Percentiles rank a stretch among this genome's conserved stretches.
phyloP scores from a whole-genome alignment of 371 early-diverging fungal species.

The Apophysomyces sp. region DNA sequence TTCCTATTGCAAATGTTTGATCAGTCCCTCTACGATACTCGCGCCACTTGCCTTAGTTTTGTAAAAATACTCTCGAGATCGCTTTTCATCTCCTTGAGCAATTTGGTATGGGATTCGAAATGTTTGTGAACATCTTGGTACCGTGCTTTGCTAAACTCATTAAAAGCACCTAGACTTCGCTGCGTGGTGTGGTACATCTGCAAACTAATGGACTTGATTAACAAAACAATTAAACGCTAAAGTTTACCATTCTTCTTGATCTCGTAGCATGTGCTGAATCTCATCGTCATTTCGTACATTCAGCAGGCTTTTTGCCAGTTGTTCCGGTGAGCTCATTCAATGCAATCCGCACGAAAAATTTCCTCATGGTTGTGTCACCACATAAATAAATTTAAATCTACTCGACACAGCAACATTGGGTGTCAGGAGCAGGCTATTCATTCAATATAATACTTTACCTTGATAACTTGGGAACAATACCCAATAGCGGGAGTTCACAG shows the following conservation, averaged over 20 bases:
- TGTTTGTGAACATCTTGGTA: slow-evolving; percentile 43
- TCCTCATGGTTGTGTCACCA: too few species aligned
- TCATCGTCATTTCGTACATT: not conserved
- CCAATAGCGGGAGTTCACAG: too few species aligned
- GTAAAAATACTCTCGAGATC: slow-evolving; percentile 42
- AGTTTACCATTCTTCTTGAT: not conserved
- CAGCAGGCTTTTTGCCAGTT: not conserved
- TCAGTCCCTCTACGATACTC: not conserved
- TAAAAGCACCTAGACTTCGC: slow-evolving; percentile 38
- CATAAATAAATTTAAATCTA: too few species aligned
- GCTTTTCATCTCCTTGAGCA: slow-evolving; percentile 36
- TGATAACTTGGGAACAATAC: too few species aligned
- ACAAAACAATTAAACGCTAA: not conserved
- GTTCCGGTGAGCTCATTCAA: not conserved
- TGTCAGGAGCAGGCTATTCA: too few species aligned
- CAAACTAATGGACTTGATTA: slow-evolving; percentile 12
- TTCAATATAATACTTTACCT: too few species aligned
- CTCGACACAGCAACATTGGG: too few species aligned
- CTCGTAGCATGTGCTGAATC: not conserved
- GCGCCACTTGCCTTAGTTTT: slow-evolving; percentile 25
- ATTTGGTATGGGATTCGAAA: slow-evolving; percentile 40
- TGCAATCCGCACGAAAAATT: too few species aligned
- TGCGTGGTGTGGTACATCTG: slow-evolving; percentile 23
- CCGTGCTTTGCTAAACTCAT: slow-evolving; percentile 46
- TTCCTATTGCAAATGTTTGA: slow-evolving; percentile 7